phyloP scores from a whole-genome alignment of 2,329 filamentous ascomycete species.

The Colletotrichum sp. region DNA sequence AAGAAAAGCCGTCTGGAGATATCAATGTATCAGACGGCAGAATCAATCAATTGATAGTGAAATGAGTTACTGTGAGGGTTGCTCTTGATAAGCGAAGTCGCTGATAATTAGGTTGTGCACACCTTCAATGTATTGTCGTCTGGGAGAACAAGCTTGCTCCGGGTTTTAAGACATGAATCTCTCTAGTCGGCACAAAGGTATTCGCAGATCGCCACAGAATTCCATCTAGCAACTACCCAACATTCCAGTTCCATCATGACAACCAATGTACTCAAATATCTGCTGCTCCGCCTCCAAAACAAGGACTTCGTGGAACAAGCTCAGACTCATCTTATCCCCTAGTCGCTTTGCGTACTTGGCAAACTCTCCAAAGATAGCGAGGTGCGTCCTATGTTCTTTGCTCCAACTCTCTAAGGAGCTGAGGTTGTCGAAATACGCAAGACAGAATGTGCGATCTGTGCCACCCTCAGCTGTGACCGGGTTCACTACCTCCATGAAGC shows the following conservation, averaged over 20 bases:
- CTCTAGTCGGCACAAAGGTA: too few relatives aligned
- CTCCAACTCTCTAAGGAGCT: background rate
- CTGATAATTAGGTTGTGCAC: too few relatives aligned
- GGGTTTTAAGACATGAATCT: too few relatives aligned
- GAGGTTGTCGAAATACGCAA: background rate
- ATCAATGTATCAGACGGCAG: too few relatives aligned
- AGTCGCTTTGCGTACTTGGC: background rate
- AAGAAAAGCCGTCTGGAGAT: too few relatives aligned
- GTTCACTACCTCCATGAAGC: background rate
- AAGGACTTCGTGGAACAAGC: background rate
- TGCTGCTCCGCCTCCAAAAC: background rate
- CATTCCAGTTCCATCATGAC: background rate
- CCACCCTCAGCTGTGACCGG: background rate
- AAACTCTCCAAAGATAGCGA: background rate
- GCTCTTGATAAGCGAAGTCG: too few relatives aligned
- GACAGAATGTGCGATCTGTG: background rate
- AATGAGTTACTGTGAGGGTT: too few relatives aligned
- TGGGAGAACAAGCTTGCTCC: too few relatives aligned
- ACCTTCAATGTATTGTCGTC: too few relatives aligned
- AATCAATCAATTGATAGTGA: too few relatives aligned
- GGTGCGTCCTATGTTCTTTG: background rate
- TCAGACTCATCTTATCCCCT: background rate
- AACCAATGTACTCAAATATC: background rate
- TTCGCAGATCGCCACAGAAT: too few relatives aligned
- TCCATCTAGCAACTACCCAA: background rate